Evolutionary conservation across 495 filamentous ascomycete species (phyloP), one percentile per base, ranked within the genome.

Genomic region (Aspergillus conjunctus): DNA sequence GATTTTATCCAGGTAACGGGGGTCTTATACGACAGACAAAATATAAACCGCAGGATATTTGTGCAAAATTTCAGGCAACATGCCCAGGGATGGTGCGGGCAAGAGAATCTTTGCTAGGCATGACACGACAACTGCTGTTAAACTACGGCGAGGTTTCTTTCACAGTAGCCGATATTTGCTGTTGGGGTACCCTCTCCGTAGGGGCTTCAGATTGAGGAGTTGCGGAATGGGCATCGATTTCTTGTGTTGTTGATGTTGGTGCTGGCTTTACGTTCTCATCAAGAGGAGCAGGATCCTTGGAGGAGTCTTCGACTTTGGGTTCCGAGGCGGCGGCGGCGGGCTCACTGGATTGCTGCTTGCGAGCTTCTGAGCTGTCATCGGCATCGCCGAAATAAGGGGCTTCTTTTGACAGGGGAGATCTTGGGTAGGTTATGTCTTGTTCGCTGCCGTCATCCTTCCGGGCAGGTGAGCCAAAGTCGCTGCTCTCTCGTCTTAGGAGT

Each of bases 401-500:
- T 0, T 73, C 69, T 26, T 66, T 68, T 5, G 76, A 77, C 30
- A 77, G 51, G 1, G 73, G 74, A n/a, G 76, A 79, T 43, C 69
- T 75, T 5, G 73, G 69, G 43, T 66, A 77, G 1, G 64, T 45
- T 1, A 26, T n/a, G 9, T 77, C 74, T 1, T 62, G 45, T 5
- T 67, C 66, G 44, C 59, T 59, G 10, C 48, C 56, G 26, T 71
- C 66, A 12, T 62, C 71, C 32, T 72, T 70, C 17, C 59, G 32
- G 11, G 54, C 18, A 32, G 54, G 45, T 6, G 62, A 51, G 15
- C 61, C 51, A 50, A 73, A 67, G 43, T 78, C 74, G 43, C 68
- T 63, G 46, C 74, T 76, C 12, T 80, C 77, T 14, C 74, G 73
- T 31, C 70, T 70, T 12, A 76, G 66, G 15, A 80, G 62, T 9